These are phyloP conservation scores for Aspergillus heteromorphus DNA, from an alignment of 495 filamentous ascomycete species.

Conservation along the genomic window DNA sequence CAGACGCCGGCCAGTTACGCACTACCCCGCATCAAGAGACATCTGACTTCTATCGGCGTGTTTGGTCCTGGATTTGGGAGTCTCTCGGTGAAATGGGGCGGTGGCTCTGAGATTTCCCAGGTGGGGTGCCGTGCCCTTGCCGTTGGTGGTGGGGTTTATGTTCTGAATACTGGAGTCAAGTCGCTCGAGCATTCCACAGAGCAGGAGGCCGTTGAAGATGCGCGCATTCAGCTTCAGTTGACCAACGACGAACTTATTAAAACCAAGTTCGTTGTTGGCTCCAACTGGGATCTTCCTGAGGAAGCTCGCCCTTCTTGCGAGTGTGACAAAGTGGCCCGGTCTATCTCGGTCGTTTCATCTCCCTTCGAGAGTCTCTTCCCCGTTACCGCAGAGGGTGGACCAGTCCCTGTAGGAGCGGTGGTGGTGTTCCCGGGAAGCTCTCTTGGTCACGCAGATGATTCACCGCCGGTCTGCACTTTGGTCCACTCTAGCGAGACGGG, in stretches of 20 bases:
- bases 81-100: slow-evolving; percentile 87
- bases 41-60: slow-evolving; percentile 79
- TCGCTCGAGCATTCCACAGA: slow-evolving; percentile 20
- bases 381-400: slow-evolving; percentile 64
- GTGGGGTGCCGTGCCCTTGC: slow-evolving; percentile 88
- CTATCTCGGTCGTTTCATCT: slow-evolving; percentile 65
- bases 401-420: slow-evolving; percentile 66
- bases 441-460: slow-evolving; percentile 28
- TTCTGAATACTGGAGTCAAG: slow-evolving; percentile 64
- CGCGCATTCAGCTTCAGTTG: slow-evolving; percentile 45
- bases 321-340: slow-evolving; percentile 31
- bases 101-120: slow-evolving; percentile 85
- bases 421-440: slow-evolving; percentile 61
- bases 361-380: slow-evolving; percentile 62
- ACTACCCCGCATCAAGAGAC: slow-evolving; percentile 64
- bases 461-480: slow-evolving; percentile 63
- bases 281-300: slow-evolving; percentile 34
- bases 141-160: slow-evolving; percentile 87
- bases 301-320: slow-evolving; percentile 14
- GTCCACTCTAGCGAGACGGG: slow-evolving; percentile 81
- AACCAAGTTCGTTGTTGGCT: slow-evolving; percentile 51
- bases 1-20: slow-evolving; percentile 61
- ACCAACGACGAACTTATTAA: slow-evolving; percentile 56
- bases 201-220: slow-evolving; percentile 13
- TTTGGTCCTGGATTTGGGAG: slow-evolving; percentile 84